Conservation (phyloP, 2,329 filamentous ascomycete species). For the Elsinoe arachidis region DNA sequence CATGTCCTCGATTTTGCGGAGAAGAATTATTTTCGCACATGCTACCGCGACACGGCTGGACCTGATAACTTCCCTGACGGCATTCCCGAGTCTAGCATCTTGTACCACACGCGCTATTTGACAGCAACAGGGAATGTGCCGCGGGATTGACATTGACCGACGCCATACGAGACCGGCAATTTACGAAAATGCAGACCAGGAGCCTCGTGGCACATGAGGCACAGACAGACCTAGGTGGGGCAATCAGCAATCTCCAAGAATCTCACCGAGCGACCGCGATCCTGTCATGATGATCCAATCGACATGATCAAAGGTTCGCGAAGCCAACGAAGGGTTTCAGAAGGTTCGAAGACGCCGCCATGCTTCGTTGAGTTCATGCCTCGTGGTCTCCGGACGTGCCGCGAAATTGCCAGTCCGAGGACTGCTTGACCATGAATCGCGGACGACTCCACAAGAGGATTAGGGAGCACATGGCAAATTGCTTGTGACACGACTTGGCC, state of each 20-base stretch:
- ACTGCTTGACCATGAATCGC: background rate
- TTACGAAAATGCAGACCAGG: background rate
- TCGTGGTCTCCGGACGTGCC: background rate
- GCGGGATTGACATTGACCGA: background rate
- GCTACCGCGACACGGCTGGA: background rate
- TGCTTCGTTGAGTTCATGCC: background rate
- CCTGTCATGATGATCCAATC: constrained; percentile 2
- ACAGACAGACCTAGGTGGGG: background rate
- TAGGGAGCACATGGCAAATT: constrained; percentile 8
- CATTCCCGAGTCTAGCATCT: background rate
- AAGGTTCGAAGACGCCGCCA: constrained; percentile 5
- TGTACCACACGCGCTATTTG: background rate
- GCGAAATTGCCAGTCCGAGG: constrained; percentile 4
- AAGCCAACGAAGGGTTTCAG: constrained; percentile 8
- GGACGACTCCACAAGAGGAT: background rate
- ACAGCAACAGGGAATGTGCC: background rate
- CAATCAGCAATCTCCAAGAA: background rate
- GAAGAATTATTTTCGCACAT: background rate
- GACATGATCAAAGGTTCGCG: background rate
- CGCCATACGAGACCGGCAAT: background rate
- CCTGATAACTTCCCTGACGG: background rate
- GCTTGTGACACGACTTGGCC: background rate
- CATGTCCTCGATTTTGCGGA: constrained; percentile 3
- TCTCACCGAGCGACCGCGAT: background rate
- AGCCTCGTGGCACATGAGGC: background rate